A percentile compares a stretch with the other conserved stretches of the same genome.
These are phyloP conservation scores for Ophiosphaerella narmari DNA, from an alignment of 2,329 filamentous ascomycete species.

Conservation along the genomic window DNA sequence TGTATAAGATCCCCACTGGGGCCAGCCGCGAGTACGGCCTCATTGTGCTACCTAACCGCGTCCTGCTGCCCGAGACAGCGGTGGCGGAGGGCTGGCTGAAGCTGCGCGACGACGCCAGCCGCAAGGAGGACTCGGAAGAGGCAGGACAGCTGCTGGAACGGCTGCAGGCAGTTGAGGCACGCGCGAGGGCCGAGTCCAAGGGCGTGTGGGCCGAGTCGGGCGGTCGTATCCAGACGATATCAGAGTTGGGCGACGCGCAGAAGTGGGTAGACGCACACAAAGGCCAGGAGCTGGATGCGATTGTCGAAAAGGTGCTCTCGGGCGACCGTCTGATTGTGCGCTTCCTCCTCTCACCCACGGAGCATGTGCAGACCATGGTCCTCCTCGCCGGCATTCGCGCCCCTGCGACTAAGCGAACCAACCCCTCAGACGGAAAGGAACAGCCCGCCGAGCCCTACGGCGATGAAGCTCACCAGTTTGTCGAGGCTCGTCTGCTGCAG, in stretches of 20 bases:
- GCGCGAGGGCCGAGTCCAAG: conserved; percentile 77
- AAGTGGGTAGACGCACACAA: conserved; percentile 81
- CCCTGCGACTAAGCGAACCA: conserved; percentile 84
- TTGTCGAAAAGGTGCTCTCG: conserved; percentile 88
- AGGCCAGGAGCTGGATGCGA: conserved; percentile 75
- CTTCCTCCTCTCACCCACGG: conserved; percentile 76
- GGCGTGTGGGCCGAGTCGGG: conserved; percentile 77
- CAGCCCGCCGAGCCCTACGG: conserved; percentile 88
- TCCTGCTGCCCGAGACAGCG: conserved; percentile 73
- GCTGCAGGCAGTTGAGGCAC: conserved; percentile 75
- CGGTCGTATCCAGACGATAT: conserved; percentile 72
- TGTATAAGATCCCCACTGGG: conserved; percentile 83
- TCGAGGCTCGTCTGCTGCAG: conserved; percentile 84
- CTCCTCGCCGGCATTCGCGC: conserved; percentile 87
- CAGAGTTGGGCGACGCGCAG: conserved; percentile 78
- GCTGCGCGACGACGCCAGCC: conserved; percentile 89
- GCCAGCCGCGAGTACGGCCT: conserved; percentile 84
- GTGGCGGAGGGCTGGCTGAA: conserved; percentile 91
- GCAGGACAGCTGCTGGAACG: conserved; percentile 72
- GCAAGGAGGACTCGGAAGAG: conserved; percentile 85
- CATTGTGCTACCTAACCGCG: conserved; percentile 74
- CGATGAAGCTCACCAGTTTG: conserved; percentile 85
- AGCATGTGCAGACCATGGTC: conserved; percentile 87
- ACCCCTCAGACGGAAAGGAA: conserved; percentile 75
- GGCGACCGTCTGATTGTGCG: conserved; percentile 89